Evolutionary conservation across 495 filamentous ascomycete genomes (phyloP).

Genomic region (Sporormia fimetaria): DNA sequence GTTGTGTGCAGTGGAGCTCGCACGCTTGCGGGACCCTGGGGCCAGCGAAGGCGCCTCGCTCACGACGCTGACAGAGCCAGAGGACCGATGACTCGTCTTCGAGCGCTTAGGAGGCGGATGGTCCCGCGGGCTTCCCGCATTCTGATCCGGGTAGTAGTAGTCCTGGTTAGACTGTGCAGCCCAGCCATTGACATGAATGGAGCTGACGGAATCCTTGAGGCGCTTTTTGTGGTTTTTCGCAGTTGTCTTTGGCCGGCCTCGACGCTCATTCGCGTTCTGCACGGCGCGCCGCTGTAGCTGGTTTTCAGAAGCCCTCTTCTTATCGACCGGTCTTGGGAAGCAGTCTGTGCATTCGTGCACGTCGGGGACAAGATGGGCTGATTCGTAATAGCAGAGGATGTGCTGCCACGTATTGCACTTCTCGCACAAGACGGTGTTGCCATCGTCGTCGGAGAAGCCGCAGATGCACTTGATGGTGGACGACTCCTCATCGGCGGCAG

Average conservation of each 20-base stretch:
- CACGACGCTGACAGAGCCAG: slow-evolving; percentile 51
- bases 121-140: slow-evolving; percentile 47
- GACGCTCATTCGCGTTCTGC: slow-evolving; percentile 47
- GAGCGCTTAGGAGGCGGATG: slow-evolving; percentile 56
- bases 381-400: slow-evolving; percentile 83
- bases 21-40: slow-evolving; percentile 44
- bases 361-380: slow-evolving; percentile 56
- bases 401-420: slow-evolving; percentile 96
- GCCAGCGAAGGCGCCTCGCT: slow-evolving; percentile 36
- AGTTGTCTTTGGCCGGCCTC: slow-evolving; percentile 37
- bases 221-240: slow-evolving; percentile 44
- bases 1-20: slow-evolving; percentile 34
- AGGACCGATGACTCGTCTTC: slow-evolving; percentile 64
- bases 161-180: slow-evolving; percentile 31
- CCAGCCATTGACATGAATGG: slow-evolving; percentile 34
- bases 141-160: slow-evolving; percentile 30
- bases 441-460: slow-evolving; percentile 83
- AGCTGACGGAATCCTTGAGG: slow-evolving; percentile 49
- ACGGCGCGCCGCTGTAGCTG: slow-evolving; percentile 52
- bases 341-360: slow-evolving; percentile 84
- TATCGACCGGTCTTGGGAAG: slow-evolving; percentile 60
- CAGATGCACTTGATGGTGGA: slow-evolving; percentile 99
- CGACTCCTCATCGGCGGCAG: slow-evolving; percentile 67
- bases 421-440: slow-evolving; percentile 94
- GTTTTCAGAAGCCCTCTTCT: slow-evolving; percentile 54